Evolutionary conservation across 257 asterid genomes (phyloP), one percentile per base, ranked within the genome.

Genomic region (Datura wrightii): DNA sequence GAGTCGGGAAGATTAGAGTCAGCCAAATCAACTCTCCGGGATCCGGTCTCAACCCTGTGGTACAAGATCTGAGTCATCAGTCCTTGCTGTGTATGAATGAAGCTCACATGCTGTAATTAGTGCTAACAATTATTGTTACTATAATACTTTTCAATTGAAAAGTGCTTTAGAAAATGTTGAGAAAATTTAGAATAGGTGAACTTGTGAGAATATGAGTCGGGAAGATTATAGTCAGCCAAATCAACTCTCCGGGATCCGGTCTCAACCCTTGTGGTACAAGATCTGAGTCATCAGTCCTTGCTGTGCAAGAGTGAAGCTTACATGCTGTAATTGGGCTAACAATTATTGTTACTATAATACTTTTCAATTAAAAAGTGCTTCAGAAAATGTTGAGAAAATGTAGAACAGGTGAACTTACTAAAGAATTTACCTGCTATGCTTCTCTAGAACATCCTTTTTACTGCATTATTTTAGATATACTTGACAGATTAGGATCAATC

Each of bases 271-370:
- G 9, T 50, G 63, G 48, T 78, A 15, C 63, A 6, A 52, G 82
- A 78, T 78, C 56, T 5, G 1, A 76, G 31, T 50, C 62, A 76
- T 31, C 59, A 76, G 46, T 50, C 60, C 24, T 74, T 74, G 11
- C 42, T 6, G 82, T 76, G 82, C 82, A 76, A 52, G 24, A 74
- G 6, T 52, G 46, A 76, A 76, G 63, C 37, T 50, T 76, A 16
- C 60, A 24, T 6, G 37, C 44, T 74, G 24, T 48, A 31, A 46
- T 48, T 24, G 34, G 82, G 34, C 48, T 34, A 78, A 52, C 48
- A 34, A 78, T 52, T 8, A 52, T 52, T 78, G 19, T 78, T 78
- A 52, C 63, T 78, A 14, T 31, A 39, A 69, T 69, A 69, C 53
- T 69, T 78, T 52, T 78, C n/a, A 52, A 50, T 39, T 34, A 7